Percentiles rank a stretch among this genome's conserved stretches.
phyloP scores from a whole-genome alignment of 148 eudicot genomes.

The Nyssa sinensis region DNA sequence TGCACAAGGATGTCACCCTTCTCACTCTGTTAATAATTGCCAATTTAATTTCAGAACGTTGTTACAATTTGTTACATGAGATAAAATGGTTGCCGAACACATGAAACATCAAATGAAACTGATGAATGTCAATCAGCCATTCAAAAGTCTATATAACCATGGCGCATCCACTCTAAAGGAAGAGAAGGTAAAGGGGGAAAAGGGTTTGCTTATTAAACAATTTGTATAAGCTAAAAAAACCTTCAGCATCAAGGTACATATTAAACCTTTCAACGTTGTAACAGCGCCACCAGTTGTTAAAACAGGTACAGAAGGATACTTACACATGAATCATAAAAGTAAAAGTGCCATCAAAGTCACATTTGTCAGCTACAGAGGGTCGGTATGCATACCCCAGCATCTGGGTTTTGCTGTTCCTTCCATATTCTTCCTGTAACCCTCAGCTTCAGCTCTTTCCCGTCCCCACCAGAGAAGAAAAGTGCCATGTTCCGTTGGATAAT shows the following conservation, averaged over 20 bases:
- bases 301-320: not conserved
- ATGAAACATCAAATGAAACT: too few species aligned
- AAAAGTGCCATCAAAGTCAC: not conserved
- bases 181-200: not conserved
- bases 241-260: not conserved
- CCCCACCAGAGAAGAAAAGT: conserved; percentile 14
- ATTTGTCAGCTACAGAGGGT: conserved; percentile 21
- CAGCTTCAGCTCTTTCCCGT: conserved; percentile 22
- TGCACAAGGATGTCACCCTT: too few species aligned
- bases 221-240: not conserved
- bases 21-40: too few species aligned
- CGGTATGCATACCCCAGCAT: conserved; percentile 30
- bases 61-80: too few species aligned
- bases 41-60: too few species aligned
- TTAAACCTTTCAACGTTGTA: not conserved
- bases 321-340: not conserved
- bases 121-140: too few species aligned
- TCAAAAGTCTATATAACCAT: too few species aligned
- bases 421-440: conserved; percentile 21
- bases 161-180: too few species aligned
- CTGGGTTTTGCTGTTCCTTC: conserved; percentile 29
- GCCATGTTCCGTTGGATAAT: conserved; percentile 18
- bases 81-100: too few species aligned
- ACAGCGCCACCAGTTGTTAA: not conserved
- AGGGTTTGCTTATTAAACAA: not conserved